Base-by-base conservation (phyloP, 345 rosid genomes). In the Salix arbutifolia region DNA sequence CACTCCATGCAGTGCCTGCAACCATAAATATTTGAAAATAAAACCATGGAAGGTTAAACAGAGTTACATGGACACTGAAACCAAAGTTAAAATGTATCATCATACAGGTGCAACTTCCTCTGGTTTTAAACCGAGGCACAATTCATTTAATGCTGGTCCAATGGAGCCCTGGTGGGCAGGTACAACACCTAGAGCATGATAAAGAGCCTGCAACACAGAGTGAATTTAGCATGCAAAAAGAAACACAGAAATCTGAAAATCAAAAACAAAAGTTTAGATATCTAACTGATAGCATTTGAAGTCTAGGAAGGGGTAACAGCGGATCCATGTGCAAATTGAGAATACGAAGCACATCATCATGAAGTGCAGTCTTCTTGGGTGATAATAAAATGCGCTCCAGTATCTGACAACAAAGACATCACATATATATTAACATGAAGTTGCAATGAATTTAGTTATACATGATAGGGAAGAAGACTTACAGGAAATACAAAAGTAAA, bases 401-500 rank as follows among this genome's bases (percentile, higher is more conserved):
- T 90, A 96, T 91, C 99, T 96, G 87, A 69, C 48, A 78, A 83
- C 64, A 84, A 69, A 73, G 28, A 72, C 52, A 72, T 65, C 25
- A 70, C 42, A 56, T 12, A 26, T 37, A 65, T 9, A 72, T 72
- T 62, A 65, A 68, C 50, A 78, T 21, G 35, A 25, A 85, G 69
- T 79, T 25, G 28, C 44, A 60, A 66, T 75, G n/a, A 8, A 62
- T 44, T 30, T 33, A 70, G 53, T 19, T 28, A 61, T 31, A 68
- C 30, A 71, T 30, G 33, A 72, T 77, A 28, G 46, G 11, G 38
- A 67, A 52, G 52, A 73, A 62, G 68, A 82, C 93, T 82, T 74
- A 96, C 99, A 71, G 97, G 99, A 78, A 96, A 93, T 79, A 96
- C 87, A 84, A 96, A 93, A 58, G 87, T 88, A 81, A 96, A 96